Evolutionary conservation across 257 asterid genomes (phyloP).

Genomic region (Catharanthus roseus): DNA sequence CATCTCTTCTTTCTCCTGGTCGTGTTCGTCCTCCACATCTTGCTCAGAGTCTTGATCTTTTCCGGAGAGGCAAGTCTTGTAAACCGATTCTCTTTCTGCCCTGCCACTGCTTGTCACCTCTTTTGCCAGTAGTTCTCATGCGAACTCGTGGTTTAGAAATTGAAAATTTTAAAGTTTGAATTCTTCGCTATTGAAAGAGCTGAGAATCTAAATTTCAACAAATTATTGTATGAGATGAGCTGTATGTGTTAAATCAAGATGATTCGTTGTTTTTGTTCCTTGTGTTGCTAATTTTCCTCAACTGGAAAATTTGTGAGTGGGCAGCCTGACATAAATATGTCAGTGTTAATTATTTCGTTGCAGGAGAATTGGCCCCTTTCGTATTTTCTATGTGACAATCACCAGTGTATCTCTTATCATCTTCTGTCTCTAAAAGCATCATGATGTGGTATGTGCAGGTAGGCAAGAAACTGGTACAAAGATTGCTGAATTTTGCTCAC

Average conservation of each 20-base stretch:
- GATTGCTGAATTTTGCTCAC: constrained; percentile 51
- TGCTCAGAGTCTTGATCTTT: constrained; percentile 55
- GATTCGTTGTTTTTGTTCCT: not conserved
- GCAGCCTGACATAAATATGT: not conserved
- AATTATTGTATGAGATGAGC: not conserved
- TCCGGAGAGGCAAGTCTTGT: constrained; percentile 53
- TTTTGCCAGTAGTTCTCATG: not conserved
- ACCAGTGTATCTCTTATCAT: not conserved
- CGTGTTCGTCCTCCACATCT: constrained; percentile 62
- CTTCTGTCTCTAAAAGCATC: constrained; percentile 4
- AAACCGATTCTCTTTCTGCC: not conserved
- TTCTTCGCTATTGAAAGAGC: not conserved
- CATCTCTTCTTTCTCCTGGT: constrained; percentile 82
- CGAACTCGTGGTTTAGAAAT: not conserved
- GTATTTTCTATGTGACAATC: not conserved
- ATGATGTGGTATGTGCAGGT: constrained; percentile 37
- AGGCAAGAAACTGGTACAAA: constrained; percentile 49
- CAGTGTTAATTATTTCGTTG: not conserved
- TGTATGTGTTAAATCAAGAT: not conserved
- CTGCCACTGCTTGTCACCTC: not conserved
- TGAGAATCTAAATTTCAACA: not conserved
- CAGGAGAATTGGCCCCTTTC: not conserved
- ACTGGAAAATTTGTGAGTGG: not conserved
- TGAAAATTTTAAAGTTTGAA: not conserved
- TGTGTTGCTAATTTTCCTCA: not conserved